A percentile compares a stretch with the other conserved stretches of the same genome.
phyloP scores from a whole-genome alignment of 2,329 filamentous ascomycete genomes.

The Talaromyces albobiverticillius region DNA sequence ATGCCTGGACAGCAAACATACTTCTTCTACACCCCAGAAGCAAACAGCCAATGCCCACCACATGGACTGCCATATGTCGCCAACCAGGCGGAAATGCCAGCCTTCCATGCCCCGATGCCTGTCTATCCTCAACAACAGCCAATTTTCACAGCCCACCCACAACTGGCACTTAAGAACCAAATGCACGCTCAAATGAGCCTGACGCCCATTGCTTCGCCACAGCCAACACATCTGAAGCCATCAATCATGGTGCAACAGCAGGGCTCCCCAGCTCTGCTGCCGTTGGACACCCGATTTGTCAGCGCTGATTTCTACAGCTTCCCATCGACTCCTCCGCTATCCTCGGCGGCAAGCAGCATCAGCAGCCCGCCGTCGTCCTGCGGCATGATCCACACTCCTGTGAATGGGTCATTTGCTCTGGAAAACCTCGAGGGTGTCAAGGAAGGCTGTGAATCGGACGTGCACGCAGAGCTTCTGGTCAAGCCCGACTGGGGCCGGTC shows the following conservation, averaged over 20 bases:
- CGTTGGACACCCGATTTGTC: slow-evolving; percentile 73
- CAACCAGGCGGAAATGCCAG: slow-evolving; percentile 52
- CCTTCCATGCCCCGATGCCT: slow-evolving; percentile 43
- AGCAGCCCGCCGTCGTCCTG: slow-evolving; percentile 77
- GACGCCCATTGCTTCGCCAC: slow-evolving; percentile 74
- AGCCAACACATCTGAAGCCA: slow-evolving; percentile 71
- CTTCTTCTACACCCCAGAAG: slow-evolving; percentile 83
- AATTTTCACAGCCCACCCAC: slow-evolving; percentile 11
- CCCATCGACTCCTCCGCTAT: slow-evolving; percentile 83
- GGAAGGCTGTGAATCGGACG: slow-evolving; percentile 67
- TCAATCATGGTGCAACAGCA: slow-evolving; percentile 65
- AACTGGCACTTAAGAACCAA: slow-evolving; percentile 11
- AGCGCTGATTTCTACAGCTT: slow-evolving; percentile 65
- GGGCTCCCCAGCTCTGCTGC: slow-evolving; percentile 51
- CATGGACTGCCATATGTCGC: slow-evolving; percentile 62
- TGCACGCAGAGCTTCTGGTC: slow-evolving; percentile 69
- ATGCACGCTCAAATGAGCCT: slow-evolving; percentile 29
- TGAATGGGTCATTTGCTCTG: slow-evolving; percentile 75
- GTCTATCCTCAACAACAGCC: slow-evolving; percentile 28
- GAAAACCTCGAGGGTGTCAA: slow-evolving; percentile 67
- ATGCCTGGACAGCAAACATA: slow-evolving; percentile 71
- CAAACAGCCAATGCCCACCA: slow-evolving; percentile 64
- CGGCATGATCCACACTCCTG: slow-evolving; percentile 76
- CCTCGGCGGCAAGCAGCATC: slow-evolving; percentile 76
- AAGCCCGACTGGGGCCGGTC: slow-evolving; percentile 73